These are phyloP conservation scores for Globisporangium barbulae DNA, from an alignment of 352 stramenopile genomes.

Conservation along the genomic window DNA sequence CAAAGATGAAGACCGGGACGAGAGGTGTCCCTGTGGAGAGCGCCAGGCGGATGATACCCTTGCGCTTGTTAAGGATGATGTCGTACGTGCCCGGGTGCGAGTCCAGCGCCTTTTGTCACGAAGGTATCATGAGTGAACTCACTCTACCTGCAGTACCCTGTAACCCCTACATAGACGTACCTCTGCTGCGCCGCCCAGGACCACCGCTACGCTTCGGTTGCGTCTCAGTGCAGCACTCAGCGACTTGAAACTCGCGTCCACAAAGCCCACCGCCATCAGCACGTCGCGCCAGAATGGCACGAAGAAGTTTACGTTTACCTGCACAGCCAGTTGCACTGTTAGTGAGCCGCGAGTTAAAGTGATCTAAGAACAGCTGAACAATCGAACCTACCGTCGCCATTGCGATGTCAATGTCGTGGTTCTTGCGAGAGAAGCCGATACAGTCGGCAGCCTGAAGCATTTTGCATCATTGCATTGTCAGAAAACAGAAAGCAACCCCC, in stretches of 20 bases:
- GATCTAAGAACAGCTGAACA: too few species aligned
- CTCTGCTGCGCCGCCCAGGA: constrained; percentile 47
- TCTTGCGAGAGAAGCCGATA: constrained; percentile 31
- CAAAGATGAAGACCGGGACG: constrained; percentile 69
- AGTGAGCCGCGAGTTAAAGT: too few species aligned
- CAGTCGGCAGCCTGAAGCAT: constrained; percentile 27
- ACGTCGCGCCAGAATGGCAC: constrained; percentile 51
- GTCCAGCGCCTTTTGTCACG: constrained; percentile 30
- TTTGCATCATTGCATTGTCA: not conserved
- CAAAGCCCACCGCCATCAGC: constrained; percentile 43
- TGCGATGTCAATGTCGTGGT: constrained; percentile 37
- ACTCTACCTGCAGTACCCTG: not conserved
- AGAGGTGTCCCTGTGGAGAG: constrained; percentile 49
- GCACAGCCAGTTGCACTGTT: not conserved
- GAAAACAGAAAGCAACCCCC: not conserved
- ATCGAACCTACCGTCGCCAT: constrained; percentile 33
- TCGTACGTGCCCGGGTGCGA: constrained; percentile 38
- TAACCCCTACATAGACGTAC: constrained; percentile 5
- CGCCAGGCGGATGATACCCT: constrained; percentile 61
- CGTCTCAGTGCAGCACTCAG: constrained; percentile 25
- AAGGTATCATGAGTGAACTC: not conserved
- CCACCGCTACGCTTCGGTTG: constrained; percentile 32
- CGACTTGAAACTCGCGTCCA: constrained; percentile 48
- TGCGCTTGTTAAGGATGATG: constrained; percentile 64
- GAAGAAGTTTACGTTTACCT: constrained; percentile 51